phyloP scores from a whole-genome alignment of 2,329 filamentous ascomycete genomes.

The Talaromyces albobiverticillius region DNA sequence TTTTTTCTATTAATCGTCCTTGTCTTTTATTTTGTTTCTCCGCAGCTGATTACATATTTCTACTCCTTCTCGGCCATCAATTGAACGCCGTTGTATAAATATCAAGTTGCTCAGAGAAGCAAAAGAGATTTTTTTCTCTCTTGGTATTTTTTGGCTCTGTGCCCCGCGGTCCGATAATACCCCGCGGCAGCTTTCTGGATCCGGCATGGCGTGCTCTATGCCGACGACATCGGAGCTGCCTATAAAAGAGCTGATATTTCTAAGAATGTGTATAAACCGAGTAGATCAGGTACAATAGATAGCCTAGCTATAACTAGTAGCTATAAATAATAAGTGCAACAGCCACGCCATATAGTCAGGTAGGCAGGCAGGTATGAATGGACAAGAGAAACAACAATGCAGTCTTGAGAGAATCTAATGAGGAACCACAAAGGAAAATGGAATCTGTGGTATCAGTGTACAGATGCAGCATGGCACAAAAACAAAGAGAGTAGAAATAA shows the following conservation, averaged over 20 bases:
- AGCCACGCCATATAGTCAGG: background rate
- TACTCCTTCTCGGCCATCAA: background rate
- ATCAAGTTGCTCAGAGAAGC: no score
- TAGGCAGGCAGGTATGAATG: no score
- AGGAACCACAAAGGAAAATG: background rate
- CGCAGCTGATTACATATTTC: no score
- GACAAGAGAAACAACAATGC: background rate
- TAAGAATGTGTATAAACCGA: no score
- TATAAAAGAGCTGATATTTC: no score
- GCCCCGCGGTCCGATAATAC: constrained; percentile 14
- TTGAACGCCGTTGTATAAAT: background rate
- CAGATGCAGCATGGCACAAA: constrained; percentile 1
- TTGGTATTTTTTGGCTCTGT: background rate
- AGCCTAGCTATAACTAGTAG: no score
- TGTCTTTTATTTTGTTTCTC: no score
- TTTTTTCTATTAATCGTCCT: background rate
- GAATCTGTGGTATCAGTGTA: constrained; percentile 2
- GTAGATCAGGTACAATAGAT: no score
- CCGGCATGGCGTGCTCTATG: constrained; percentile 2
- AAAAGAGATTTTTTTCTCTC: no score
- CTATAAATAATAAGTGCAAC: background rate
- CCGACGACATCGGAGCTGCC: constrained; percentile 16
- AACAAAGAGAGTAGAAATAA: background rate
- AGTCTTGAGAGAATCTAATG: background rate
- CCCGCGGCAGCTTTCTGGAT: constrained; percentile 13